A percentile compares a stretch with the other conserved stretches of the same genome.
These are phyloP conservation scores for Metschnikowia continentalis DNA, from an alignment of 805 yeast genomes.

Conservation along the genomic window DNA sequence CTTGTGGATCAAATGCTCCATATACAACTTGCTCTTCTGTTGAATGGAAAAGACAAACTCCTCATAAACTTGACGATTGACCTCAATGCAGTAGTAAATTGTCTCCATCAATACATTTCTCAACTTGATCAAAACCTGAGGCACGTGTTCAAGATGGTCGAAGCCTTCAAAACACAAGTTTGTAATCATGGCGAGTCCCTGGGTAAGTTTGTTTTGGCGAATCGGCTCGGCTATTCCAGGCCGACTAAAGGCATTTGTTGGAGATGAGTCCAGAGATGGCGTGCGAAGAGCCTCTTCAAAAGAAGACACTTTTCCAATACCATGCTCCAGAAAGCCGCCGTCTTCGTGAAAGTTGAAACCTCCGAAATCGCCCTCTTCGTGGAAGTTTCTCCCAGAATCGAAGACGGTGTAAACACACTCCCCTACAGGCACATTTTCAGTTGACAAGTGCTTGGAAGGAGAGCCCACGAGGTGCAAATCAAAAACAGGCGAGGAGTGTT, in stretches of 20 bases:
- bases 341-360: neutral
- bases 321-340: neutral
- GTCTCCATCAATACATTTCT: constrained; percentile 11
- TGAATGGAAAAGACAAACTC: constrained; percentile 13
- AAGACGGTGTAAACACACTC: neutral
- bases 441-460: neutral
- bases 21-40: constrained; percentile 8
- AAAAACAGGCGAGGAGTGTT: neutral
- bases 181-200: constrained; percentile 13
- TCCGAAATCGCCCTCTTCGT: neutral
- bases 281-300: neutral
- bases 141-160: constrained; percentile 7
- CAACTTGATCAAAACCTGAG: constrained; percentile 10
- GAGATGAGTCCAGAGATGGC: neutral
- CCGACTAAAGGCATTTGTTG: neutral
- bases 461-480: constrained; percentile 2
- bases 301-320: neutral
- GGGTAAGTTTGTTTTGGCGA: constrained; percentile 4
- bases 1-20: constrained; percentile 10
- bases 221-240: neutral
- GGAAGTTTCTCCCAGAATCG: neutral
- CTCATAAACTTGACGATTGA: constrained; percentile 10
- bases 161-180: constrained; percentile 12
- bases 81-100: constrained; percentile 12
- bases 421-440: neutral